phyloP scores from a whole-genome alignment of 345 rosid genomes.

The Mallotus nudiflorus region DNA sequence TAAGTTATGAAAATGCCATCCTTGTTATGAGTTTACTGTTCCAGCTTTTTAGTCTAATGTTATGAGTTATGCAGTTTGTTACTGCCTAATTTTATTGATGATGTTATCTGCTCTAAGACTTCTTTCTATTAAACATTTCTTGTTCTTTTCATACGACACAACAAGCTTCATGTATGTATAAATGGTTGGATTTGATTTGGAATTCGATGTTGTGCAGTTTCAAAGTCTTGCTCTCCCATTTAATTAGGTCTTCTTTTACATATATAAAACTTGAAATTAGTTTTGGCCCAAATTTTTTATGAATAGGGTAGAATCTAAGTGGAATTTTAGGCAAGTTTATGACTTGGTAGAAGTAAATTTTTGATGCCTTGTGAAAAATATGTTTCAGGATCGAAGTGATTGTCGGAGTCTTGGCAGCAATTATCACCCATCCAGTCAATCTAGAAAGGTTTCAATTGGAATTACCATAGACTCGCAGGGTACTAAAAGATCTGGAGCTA shows the following conservation, averaged over 20 bases:
- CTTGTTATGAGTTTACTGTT: not conserved
- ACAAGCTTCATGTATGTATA: not conserved
- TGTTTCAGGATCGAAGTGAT: slow-evolving; percentile 52
- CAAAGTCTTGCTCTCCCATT: no score
- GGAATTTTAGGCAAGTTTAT: not conserved
- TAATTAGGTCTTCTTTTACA: no score
- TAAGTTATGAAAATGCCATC: slow-evolving; percentile 23
- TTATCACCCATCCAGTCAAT: slow-evolving; percentile 60
- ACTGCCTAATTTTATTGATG: not conserved
- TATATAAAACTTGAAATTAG: no score
- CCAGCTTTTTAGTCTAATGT: not conserved
- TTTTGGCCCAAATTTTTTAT: no score
- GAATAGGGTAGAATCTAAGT: not conserved
- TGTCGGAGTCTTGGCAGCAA: slow-evolving; percentile 59
- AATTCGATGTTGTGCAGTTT: no score
- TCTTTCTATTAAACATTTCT: not conserved
- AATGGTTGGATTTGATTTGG: not conserved
- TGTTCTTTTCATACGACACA: not conserved
- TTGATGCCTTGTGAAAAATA: not conserved
- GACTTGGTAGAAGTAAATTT: not conserved
- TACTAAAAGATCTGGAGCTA: slow-evolving; percentile 39
- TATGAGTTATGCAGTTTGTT: not conserved
- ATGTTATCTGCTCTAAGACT: not conserved
- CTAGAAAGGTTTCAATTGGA: slow-evolving; percentile 86
- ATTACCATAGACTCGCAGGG: slow-evolving; percentile 50